Evolutionary conservation across 495 filamentous ascomycete genomes (phyloP).

Genomic region (Evernia prunastri): DNA sequence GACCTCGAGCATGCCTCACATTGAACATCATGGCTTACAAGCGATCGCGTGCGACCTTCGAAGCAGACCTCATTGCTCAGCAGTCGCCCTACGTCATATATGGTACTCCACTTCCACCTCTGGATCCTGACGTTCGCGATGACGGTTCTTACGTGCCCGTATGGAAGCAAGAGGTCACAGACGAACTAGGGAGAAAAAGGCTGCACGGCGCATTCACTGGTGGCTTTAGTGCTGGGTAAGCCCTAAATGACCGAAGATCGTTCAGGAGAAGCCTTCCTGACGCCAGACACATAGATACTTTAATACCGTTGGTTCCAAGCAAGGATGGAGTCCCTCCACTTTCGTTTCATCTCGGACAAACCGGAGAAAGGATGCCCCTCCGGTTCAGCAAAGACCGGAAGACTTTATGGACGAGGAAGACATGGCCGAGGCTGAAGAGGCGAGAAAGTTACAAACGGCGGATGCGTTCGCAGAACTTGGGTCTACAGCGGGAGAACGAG

Average conservation of each 20-base stretch:
- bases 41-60: constrained; percentile 68
- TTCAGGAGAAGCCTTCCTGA: constrained; percentile 31
- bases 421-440: constrained; percentile 77
- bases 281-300: constrained; percentile 62
- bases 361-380: constrained; percentile 59
- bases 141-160: constrained; percentile 90
- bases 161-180: constrained; percentile 96
- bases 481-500: constrained; percentile 52
- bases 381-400: constrained; percentile 60
- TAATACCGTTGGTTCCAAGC: constrained; percentile 95
- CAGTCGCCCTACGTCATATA: constrained; percentile 76
- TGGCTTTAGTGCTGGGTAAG: constrained; percentile 91
- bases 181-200: constrained; percentile 85
- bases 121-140: constrained; percentile 72
- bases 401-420: constrained; percentile 99
- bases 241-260: constrained; percentile 24
- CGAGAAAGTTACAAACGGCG: constrained; percentile 61
- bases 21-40: constrained; percentile 62
- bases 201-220: constrained; percentile 96
- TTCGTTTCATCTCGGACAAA: constrained; percentile 87
- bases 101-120: constrained; percentile 78
- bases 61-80: constrained; percentile 65
- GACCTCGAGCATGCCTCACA: constrained; percentile 15
- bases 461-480: constrained; percentile 73
- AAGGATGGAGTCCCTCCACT: constrained; percentile 89